These are phyloP conservation scores for Nemania abortiva DNA, from an alignment of 2,329 filamentous ascomycete species.

Conservation along the genomic window DNA sequence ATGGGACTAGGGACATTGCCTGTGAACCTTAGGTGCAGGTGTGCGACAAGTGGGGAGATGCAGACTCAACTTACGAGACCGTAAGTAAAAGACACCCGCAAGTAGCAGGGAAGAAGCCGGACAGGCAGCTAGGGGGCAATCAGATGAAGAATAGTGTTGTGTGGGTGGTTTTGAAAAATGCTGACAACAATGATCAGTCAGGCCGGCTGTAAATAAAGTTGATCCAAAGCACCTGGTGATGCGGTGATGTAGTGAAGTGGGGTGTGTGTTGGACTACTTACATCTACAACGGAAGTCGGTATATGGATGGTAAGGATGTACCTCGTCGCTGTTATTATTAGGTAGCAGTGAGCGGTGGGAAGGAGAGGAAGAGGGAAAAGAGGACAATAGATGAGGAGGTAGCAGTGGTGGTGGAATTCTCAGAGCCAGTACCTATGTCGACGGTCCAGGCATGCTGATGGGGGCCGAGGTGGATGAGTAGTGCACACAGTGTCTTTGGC, in stretches of 20 bases:
- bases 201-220: slow-evolving; percentile 37
- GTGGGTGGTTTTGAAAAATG: slow-evolving; percentile 33
- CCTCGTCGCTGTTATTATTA: slow-evolving; percentile 24
- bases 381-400: slow-evolving; percentile 23
- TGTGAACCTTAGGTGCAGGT: slow-evolving; percentile 12
- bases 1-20: slow-evolving; percentile 19
- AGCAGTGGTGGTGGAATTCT: slow-evolving; percentile 34
- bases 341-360: slow-evolving; percentile 24
- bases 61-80: slow-evolving; percentile 24
- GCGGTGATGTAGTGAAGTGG: slow-evolving; percentile 39
- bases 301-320: slow-evolving; percentile 17
- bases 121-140: slow-evolving; percentile 19
- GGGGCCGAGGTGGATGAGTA: slow-evolving; percentile 33
- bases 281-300: slow-evolving; percentile 12
- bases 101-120: slow-evolving; percentile 20
- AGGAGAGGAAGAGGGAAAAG: slow-evolving; percentile 15
- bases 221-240: slow-evolving; percentile 37
- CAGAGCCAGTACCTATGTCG: slow-evolving; percentile 31
- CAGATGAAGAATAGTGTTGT: slow-evolving; percentile 31
- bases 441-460: slow-evolving; percentile 38
- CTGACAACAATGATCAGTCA: slow-evolving; percentile 37
- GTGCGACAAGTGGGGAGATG: slow-evolving; percentile 13
- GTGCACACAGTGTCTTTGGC: slow-evolving; percentile 38
- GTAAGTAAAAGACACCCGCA: slow-evolving; percentile 19
- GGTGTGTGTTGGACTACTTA: slow-evolving; percentile 32